Percentiles rank a stretch among this genome's conserved stretches.
These are phyloP conservation scores for Gossypium laxum DNA, from an alignment of 441 rosid species.

Conservation along the genomic window DNA sequence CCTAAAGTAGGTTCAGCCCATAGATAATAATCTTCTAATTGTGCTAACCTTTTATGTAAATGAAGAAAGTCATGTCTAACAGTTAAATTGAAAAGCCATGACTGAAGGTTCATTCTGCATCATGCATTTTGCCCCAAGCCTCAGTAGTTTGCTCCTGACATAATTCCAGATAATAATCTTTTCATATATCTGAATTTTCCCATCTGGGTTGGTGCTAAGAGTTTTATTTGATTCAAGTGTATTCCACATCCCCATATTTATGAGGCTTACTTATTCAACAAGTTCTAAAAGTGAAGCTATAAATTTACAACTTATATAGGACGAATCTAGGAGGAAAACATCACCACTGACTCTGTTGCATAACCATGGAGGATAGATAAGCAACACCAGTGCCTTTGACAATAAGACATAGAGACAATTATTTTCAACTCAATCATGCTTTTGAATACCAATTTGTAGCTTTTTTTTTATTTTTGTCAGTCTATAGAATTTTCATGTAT, in stretches of 20 bases:
- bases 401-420: background rate
- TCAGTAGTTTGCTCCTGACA: background rate
- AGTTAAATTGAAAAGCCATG: background rate
- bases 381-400: background rate
- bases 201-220: conserved; percentile 2
- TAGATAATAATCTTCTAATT: background rate
- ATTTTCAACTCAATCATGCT: background rate
- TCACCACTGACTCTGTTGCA: background rate
- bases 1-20: too few species aligned
- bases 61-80: background rate
- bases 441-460: conserved; percentile 7
- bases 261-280: background rate
- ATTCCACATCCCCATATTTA: background rate
- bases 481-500: conserved; percentile 5
- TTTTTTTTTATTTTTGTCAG: background rate
- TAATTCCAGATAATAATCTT: background rate
- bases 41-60: background rate
- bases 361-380: background rate
- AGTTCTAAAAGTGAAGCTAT: background rate
- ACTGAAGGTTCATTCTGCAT: background rate
- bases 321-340: background rate
- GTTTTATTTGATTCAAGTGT: background rate
- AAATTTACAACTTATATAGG: background rate
- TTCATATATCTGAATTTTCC: background rate
- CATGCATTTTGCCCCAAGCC: background rate